Evolutionary conservation across 768 basidiomycete genomes (phyloP).

Genomic region (Cyclocybe aegerita): DNA sequence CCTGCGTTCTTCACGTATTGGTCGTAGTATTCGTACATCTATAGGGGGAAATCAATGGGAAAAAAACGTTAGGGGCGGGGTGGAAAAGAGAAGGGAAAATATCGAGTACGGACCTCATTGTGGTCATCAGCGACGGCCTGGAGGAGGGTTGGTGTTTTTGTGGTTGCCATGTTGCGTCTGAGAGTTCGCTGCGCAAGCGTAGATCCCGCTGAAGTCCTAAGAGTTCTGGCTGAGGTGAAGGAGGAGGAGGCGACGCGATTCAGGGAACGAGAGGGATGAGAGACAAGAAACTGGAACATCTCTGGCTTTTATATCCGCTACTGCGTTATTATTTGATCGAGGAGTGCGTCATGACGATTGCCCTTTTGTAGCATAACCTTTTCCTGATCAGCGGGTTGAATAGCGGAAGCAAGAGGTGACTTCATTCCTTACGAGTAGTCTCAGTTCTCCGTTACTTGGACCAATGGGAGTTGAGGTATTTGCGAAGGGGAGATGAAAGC

Average conservation of each 20-base stretch:
- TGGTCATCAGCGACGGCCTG: constrained; percentile 20
- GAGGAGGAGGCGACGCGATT: background rate
- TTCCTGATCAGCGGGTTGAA: no score
- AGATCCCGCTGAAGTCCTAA: background rate
- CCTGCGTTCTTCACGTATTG: constrained; percentile 41
- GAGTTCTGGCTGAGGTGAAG: background rate
- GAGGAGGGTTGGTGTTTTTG: constrained; percentile 5
- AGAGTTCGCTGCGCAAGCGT: background rate
- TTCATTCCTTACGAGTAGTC: no score
- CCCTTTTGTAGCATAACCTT: no score
- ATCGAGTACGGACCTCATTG: constrained; percentile 13
- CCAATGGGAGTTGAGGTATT: no score
- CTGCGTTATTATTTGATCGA: no score
- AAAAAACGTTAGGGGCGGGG: background rate
- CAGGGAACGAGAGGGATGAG: background rate
- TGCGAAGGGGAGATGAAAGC: no score
- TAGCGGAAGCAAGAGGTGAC: no score
- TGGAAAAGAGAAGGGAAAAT: background rate
- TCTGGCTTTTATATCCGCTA: no score
- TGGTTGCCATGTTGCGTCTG: constrained; percentile 7
- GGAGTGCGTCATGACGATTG: no score
- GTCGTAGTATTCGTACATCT: constrained; percentile 61
- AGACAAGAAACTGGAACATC: background rate
- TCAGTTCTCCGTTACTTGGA: no score
- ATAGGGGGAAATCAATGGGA: background rate